Evolutionary conservation across 2,329 filamentous ascomycete species (phyloP), one percentile per base, ranked within the genome.

Genomic region (Thermoascus crustaceus): DNA sequence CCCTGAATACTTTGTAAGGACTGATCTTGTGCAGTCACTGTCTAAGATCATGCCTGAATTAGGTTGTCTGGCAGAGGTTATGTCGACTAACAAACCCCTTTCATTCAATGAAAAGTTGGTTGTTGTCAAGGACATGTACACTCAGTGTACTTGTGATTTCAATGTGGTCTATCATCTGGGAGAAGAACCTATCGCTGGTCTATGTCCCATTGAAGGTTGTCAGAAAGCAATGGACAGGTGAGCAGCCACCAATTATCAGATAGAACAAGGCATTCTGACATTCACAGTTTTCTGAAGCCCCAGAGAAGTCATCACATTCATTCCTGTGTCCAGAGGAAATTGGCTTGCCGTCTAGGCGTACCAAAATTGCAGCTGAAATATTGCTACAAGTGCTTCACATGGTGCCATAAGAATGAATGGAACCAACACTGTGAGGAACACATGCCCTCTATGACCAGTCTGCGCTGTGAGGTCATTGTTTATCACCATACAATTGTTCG

Each of bases 401-500:
- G 27, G 40, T 16, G 37, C 14, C 22, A 41, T 34, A 30, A 37
- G 22, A 9, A 16, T n/a, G 31, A 38, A 19, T 45, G 29, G 34
- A 34, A 45, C 16, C 18, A 30, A 18, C 40, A 45, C 36, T 45
- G 41, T 31, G 32, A 39, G 31, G 22, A 9, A 27, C 38, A 45
- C 27, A 19, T 45, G n/a, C 14, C 34, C 4, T 20, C 31, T 3
- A 21, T 41, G 9, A 23, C 20, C 13, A 27, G 38, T 7, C 43
- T 43, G 27, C 24, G 30, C 14, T 45, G 38, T 22, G 41, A 38
- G 5, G 34, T 35, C 13, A 35, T 45, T 13, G 41, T 35, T 14
- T 41, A 45, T 35, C 39, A 29, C 30, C 26, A 43, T 20, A 45
- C 43, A 2, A 25, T 43, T 9, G 32, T 45, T 7, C 38, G 32